Evolutionary conservation across 495 filamentous ascomycete species (phyloP).

Genomic region (Acidiella bohemica): DNA sequence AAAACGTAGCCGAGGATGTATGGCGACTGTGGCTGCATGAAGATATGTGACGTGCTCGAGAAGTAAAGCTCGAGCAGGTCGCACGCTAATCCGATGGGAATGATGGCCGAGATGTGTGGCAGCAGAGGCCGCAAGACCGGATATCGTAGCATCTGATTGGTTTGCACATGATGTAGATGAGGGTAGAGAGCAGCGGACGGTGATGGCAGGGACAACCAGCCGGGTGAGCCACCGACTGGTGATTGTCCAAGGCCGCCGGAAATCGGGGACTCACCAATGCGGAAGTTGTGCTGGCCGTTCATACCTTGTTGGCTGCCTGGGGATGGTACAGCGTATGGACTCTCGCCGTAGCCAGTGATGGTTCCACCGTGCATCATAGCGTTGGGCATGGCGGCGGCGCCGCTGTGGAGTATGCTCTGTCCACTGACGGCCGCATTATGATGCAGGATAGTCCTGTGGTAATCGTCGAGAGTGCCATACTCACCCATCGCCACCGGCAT

Average conservation of each 20-base stretch:
- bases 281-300: conserved; percentile 1
- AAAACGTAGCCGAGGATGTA: conserved; percentile 88
- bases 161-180: conserved; percentile 35
- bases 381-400: conserved; percentile 18
- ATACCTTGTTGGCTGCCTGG: conserved; percentile 14
- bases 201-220: conserved; percentile 76
- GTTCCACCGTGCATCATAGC: conserved; percentile 20
- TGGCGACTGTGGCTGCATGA: conserved; percentile 73
- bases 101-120: conserved; percentile 65
- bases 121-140: conserved; percentile 79
- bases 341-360: conserved; percentile 14
- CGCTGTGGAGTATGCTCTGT: conserved; percentile 24
- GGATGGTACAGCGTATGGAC: conserved; percentile 14
- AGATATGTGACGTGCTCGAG: conserved; percentile 68
- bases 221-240: conserved; percentile 55
- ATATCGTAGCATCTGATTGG: conserved; percentile 50
- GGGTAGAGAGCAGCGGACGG: conserved; percentile 53
- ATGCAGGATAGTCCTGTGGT: conserved; percentile 27
- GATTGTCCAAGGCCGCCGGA: conserved; percentile 50
- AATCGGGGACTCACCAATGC: conserved; percentile 17
- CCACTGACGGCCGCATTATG: conserved; percentile 15
- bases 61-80: conserved; percentile 83
- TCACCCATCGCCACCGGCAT: conserved; percentile 21
- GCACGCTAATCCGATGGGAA: conserved; percentile 67
- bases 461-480: conserved; percentile 28